Conservation (phyloP, 2,329 filamentous ascomycete species). For the Colletotrichum eremochloae region DNA sequence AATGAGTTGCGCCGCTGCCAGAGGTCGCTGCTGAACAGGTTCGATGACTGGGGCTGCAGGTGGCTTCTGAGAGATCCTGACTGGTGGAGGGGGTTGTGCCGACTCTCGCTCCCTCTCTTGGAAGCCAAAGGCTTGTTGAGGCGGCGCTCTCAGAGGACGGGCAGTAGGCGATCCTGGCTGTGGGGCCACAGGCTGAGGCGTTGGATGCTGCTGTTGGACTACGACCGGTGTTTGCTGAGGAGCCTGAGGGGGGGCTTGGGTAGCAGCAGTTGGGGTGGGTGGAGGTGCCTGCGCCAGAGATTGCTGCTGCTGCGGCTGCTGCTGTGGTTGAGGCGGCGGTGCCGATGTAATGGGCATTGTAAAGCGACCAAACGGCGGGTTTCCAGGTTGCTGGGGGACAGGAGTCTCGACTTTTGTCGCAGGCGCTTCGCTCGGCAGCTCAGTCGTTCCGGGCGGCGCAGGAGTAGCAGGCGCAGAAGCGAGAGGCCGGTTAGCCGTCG, state of each 20-base stretch:
- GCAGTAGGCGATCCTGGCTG: slow-evolving; percentile 62
- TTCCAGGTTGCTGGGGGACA: slow-evolving; percentile 48
- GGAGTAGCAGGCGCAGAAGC: slow-evolving; percentile 55
- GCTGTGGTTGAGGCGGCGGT: slow-evolving; percentile 48
- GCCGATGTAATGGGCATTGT: slow-evolving; percentile 62
- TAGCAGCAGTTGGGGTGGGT: slow-evolving; percentile 36
- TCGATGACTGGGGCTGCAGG: slow-evolving; percentile 51
- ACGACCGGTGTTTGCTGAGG: slow-evolving; percentile 47
- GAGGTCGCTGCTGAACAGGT: slow-evolving; percentile 51
- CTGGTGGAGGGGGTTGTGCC: slow-evolving; percentile 52
- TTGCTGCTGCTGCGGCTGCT: slow-evolving; percentile 35
- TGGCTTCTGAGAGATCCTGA: slow-evolving; percentile 58
- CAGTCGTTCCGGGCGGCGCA: slow-evolving; percentile 46
- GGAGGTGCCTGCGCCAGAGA: slow-evolving; percentile 36
- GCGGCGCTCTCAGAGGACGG: slow-evolving; percentile 59
- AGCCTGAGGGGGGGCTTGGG: slow-evolving; percentile 36
- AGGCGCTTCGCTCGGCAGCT: slow-evolving; percentile 60
- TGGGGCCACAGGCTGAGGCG: slow-evolving; percentile 52
- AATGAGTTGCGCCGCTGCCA: slow-evolving; percentile 53
- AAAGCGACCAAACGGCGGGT: slow-evolving; percentile 58
- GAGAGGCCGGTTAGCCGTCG: slow-evolving; percentile 56
- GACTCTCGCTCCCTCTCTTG: slow-evolving; percentile 58
- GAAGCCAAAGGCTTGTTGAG: slow-evolving; percentile 57
- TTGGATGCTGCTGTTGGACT: slow-evolving; percentile 52
- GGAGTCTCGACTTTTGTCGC: slow-evolving; percentile 60